A percentile compares a stretch with the other conserved stretches of the same genome.
phyloP scores from a whole-genome alignment of 1,284 basidiomycete species.

The Pseudozyma pruni region DNA sequence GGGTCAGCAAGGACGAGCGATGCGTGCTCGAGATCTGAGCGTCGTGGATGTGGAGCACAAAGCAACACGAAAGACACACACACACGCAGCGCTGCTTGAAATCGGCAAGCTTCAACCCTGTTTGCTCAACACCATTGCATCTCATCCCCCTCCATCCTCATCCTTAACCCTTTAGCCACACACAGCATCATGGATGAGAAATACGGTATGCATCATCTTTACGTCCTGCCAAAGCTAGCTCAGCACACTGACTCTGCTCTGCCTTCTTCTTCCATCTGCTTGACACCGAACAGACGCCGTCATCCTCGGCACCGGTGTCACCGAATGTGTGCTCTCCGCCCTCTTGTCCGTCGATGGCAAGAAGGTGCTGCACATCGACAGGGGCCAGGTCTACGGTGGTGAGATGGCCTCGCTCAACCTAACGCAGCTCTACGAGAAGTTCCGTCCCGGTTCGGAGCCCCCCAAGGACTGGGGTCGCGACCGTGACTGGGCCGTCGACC shows the following conservation, averaged over 20 bases:
- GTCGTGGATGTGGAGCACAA: too few species aligned
- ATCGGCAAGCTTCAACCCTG: background rate
- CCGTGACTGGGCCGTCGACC: slow-evolving; percentile 67
- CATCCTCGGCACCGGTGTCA: slow-evolving; percentile 85
- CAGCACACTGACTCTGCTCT: slow-evolving; percentile 1
- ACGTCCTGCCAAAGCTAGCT: background rate
- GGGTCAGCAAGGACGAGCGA: too few species aligned
- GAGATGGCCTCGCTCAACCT: slow-evolving; percentile 97
- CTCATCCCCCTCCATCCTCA: background rate
- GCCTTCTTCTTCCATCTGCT: background rate
- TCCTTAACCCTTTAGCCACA: background rate
- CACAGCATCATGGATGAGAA: slow-evolving; percentile 59
- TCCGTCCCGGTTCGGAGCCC: slow-evolving; percentile 73
- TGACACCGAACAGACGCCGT: slow-evolving; percentile 52
- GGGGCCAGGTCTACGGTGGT: slow-evolving; percentile 98
- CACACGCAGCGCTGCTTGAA: slow-evolving; percentile 6
- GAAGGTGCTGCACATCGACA: slow-evolving; percentile 99
- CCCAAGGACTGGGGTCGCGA: slow-evolving; percentile 71
- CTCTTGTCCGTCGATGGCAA: slow-evolving; percentile 93
- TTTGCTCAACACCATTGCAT: slow-evolving; percentile 1
- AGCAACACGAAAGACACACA: background rate
- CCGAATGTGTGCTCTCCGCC: slow-evolving; percentile 94
- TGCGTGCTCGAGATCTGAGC: too few species aligned
- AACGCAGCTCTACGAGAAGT: slow-evolving; percentile 97
- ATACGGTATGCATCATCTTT: slow-evolving; percentile 47